Evolutionary conservation across 2,329 filamentous ascomycete species (phyloP).

Genomic region (Volutella citrinella): DNA sequence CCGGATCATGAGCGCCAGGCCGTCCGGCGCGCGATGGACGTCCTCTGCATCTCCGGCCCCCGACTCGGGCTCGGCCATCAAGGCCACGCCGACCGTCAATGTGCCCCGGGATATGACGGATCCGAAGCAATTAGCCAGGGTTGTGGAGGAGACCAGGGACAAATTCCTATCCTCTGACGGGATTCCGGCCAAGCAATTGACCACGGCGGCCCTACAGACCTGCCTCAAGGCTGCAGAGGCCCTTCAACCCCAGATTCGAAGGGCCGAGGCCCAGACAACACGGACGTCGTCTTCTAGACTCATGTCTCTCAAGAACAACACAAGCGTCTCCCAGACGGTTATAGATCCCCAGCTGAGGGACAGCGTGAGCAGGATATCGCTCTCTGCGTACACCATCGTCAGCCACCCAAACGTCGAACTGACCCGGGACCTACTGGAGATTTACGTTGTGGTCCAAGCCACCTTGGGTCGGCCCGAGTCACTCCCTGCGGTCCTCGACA

Average conservation of each 20-base stretch:
- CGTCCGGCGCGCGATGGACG: conserved; percentile 23
- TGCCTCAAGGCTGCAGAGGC: conserved; percentile 44
- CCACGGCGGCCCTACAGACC: conserved; percentile 41
- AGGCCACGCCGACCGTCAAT: conserved; percentile 7
- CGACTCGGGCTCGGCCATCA: background rate
- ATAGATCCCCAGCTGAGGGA: conserved; percentile 38
- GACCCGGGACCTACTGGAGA: conserved; percentile 65
- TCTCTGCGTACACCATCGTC: conserved; percentile 66
- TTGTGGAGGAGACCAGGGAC: conserved; percentile 41
- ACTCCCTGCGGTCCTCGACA: conserved; percentile 73
- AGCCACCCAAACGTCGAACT: conserved; percentile 77
- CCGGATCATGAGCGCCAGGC: conserved; percentile 9
- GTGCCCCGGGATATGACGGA: conserved; percentile 30
- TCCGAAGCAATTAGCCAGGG: conserved; percentile 37
- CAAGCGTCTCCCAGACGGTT: conserved; percentile 28
- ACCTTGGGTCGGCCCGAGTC: conserved; percentile 70
- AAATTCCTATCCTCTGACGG: conserved; percentile 43
- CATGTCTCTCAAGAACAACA: conserved; percentile 41
- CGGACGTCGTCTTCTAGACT: conserved; percentile 52
- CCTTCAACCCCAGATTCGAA: conserved; percentile 39
- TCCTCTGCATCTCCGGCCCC: conserved; percentile 19
- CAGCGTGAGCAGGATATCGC: conserved; percentile 51
- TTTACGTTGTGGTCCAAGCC: conserved; percentile 75
- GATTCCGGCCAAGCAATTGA: conserved; percentile 43
- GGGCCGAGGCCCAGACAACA: conserved; percentile 36